These are phyloP conservation scores for Clonostachys sp. DNA, from an alignment of 2,329 filamentous ascomycete genomes.

Conservation along the genomic window DNA sequence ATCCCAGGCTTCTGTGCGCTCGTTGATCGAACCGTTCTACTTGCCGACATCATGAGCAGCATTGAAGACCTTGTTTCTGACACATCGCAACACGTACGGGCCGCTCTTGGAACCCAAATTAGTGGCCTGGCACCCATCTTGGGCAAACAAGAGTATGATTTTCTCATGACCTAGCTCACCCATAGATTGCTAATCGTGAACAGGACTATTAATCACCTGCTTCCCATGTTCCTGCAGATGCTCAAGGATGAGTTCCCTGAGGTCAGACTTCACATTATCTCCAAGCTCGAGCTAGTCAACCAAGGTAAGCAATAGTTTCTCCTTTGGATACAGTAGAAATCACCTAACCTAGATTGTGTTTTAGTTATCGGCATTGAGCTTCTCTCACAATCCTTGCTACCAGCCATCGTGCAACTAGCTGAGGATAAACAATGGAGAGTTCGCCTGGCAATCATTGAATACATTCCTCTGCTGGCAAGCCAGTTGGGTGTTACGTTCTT, in stretches of 20 bases:
- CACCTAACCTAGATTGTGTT: slow-evolving; percentile 9
- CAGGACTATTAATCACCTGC: slow-evolving; percentile 90
- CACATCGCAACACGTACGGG: slow-evolving; percentile 92
- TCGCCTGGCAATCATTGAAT: slow-evolving; percentile 96
- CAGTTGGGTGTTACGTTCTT: slow-evolving; percentile 98
- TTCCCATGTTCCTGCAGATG: slow-evolving; percentile 99
- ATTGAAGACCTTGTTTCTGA: slow-evolving; percentile 96
- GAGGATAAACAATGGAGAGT: slow-evolving; percentile 99
- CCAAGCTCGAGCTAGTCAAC: slow-evolving; percentile 98
- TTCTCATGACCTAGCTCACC: slow-evolving; percentile 2
- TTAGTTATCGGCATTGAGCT: slow-evolving; percentile 95
- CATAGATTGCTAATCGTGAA: background rate
- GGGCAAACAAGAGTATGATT: slow-evolving; percentile 87
- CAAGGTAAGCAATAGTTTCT: slow-evolving; percentile 57
- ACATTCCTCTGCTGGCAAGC: slow-evolving; percentile 92
- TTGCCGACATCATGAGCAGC: slow-evolving; percentile 94
- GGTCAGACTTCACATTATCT: slow-evolving; percentile 97
- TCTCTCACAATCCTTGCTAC: slow-evolving; percentile 91
- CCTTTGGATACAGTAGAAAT: background rate
- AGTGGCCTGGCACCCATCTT: slow-evolving; percentile 94
- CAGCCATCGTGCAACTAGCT: slow-evolving; percentile 93
- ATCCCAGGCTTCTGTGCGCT: slow-evolving; percentile 95
- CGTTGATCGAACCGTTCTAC: slow-evolving; percentile 79
- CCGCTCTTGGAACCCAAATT: slow-evolving; percentile 92
- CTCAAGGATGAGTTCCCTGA: slow-evolving; percentile 99